Conservation (phyloP, 306 rosid species). For the Cyclanthera cordifolia region DNA sequence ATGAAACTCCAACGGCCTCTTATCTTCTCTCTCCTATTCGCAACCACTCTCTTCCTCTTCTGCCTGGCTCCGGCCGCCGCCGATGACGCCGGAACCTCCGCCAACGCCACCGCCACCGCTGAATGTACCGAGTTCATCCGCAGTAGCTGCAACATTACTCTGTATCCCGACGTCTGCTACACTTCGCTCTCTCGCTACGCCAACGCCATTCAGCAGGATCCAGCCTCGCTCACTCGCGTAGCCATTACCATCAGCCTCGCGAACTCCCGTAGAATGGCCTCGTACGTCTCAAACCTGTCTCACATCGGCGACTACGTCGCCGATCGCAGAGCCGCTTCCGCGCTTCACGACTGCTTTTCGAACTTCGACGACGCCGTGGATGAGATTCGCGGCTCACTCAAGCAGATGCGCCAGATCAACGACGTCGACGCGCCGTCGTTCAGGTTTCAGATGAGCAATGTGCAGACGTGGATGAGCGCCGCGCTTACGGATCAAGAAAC, state of each 20-base stretch:
- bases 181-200: constrained; percentile 72
- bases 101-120: background rate
- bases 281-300: constrained; percentile 49
- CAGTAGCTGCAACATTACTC: constrained; percentile 53
- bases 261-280: constrained; percentile 35
- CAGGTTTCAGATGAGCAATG: constrained; percentile 85
- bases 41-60: constrained; percentile 14
- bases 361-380: constrained; percentile 78
- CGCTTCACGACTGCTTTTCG: constrained; percentile 71
- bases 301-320: constrained; percentile 44
- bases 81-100: background rate
- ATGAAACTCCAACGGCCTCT: background rate
- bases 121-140: constrained; percentile 54
- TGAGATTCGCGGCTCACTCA: constrained; percentile 74
- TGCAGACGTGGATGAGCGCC: constrained; percentile 99
- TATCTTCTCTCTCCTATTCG: constrained; percentile 12
- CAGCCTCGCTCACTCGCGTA: constrained; percentile 67
- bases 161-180: constrained; percentile 84
- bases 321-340: constrained; percentile 37
- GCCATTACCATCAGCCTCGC: constrained; percentile 62
- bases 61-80: constrained; percentile 14
- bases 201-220: constrained; percentile 50
- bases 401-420: constrained; percentile 66
- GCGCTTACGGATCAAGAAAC: constrained; percentile 92
- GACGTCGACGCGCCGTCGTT: constrained; percentile 30